Conservation (phyloP, 805 yeast species). For the Candida ortonii region DNA sequence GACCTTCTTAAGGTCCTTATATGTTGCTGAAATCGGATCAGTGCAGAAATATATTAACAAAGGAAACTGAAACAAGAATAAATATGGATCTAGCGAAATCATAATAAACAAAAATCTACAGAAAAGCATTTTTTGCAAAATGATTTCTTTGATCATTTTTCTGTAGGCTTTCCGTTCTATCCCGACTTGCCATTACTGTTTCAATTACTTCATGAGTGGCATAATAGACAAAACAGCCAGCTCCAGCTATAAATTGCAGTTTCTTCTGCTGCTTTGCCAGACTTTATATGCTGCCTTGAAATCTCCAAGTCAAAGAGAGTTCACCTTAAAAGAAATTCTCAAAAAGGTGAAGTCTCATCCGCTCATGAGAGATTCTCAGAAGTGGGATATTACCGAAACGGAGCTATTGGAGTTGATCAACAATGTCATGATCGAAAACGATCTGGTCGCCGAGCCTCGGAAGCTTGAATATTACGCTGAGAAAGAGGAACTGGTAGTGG, state of each 20-base stretch:
- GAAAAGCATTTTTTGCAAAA: too few relatives aligned
- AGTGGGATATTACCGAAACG: slow-evolving; percentile 13
- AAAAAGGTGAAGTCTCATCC: slow-evolving; percentile 25
- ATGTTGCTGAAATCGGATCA: slow-evolving; percentile 6
- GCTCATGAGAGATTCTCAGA: slow-evolving; percentile 17
- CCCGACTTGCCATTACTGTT: too few relatives aligned
- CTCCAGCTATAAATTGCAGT: too few relatives aligned
- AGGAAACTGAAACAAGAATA: too few relatives aligned
- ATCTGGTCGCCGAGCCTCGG: slow-evolving; percentile 8
- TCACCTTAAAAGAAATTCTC: slow-evolving; percentile 14
- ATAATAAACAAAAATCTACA: too few relatives aligned
- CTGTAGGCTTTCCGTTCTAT: too few relatives aligned
- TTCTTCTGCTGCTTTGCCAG: slow-evolving; percentile 32
- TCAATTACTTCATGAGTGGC: too few relatives aligned
- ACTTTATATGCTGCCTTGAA: slow-evolving; percentile 22
- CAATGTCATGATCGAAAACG: slow-evolving; percentile 19
- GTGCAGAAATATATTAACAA: slow-evolving; percentile 3
- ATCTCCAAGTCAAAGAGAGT: slow-evolving; percentile 14
- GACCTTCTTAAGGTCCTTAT: not conserved
- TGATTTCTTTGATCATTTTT: too few relatives aligned
- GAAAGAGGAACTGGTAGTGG: slow-evolving; percentile 21
- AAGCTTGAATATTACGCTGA: slow-evolving; percentile 11
- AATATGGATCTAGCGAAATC: too few relatives aligned
- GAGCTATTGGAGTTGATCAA: slow-evolving; percentile 20
- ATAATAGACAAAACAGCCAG: too few relatives aligned